Percentiles rank a stretch among this genome's conserved stretches.
Evolutionary conservation across 2,329 filamentous ascomycete species (phyloP).

Genomic region (Trematosphaeria pertusa): DNA sequence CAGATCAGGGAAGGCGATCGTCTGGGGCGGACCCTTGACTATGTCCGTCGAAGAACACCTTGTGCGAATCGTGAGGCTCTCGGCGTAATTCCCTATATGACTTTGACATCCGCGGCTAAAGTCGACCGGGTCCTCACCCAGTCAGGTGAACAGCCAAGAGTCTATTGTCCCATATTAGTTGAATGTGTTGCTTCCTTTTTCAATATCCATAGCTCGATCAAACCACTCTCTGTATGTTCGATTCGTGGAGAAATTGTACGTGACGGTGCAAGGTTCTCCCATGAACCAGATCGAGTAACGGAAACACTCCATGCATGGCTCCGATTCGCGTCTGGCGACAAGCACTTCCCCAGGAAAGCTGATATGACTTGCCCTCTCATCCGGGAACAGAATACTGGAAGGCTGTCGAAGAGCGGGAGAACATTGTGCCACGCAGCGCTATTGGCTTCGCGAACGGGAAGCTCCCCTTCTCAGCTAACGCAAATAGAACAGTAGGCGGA

Average conservation of each 20-base stretch:
- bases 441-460: no score
- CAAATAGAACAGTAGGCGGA: no score
- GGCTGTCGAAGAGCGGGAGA: no score
- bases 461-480: no score
- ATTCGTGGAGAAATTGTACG: slow-evolving; percentile 1
- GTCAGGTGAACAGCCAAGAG: slow-evolving; percentile 16
- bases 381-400: no score
- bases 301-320: no score
- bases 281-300: no score
- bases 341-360: no score
- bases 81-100: slow-evolving; percentile 20
- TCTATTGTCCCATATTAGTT: slow-evolving; percentile 2
- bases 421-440: no score
- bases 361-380: no score
- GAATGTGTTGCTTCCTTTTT: background rate
- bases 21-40: background rate
- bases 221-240: background rate
- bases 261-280: no score
- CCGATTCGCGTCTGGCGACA: no score
- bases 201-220: background rate
- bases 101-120: slow-evolving; percentile 22
- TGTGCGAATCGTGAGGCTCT: slow-evolving; percentile 19
- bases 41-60: slow-evolving; percentile 9
- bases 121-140: slow-evolving; percentile 8
- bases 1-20: background rate